Conservation (phyloP, 352 stramenopile genomes). For the Phytophthora fragariaefolia region DNA sequence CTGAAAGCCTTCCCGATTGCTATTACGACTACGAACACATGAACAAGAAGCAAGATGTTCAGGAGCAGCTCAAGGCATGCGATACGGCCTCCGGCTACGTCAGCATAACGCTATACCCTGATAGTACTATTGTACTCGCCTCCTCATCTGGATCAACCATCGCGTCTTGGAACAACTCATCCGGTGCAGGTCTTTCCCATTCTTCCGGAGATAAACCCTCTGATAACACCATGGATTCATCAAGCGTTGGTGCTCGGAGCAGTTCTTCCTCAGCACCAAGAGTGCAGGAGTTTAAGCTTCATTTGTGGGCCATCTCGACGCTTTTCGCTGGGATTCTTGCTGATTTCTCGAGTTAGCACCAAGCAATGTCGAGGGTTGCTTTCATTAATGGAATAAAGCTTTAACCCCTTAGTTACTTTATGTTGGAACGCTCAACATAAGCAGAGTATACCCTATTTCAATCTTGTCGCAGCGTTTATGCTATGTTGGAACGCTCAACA, state of each 20-base stretch:
- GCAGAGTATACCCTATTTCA: no score
- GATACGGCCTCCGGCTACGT: constrained; percentile 1
- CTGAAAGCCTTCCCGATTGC: constrained; percentile 36
- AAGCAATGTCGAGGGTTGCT: no score
- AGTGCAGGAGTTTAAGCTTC: neutral
- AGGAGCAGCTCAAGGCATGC: constrained; percentile 20
- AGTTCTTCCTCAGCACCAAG: constrained; percentile 2
- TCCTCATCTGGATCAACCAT: constrained; percentile 2
- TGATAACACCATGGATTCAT: constrained; percentile 4
- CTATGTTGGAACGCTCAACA: no score
- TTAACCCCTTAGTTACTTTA: no score
- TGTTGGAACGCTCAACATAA: no score
- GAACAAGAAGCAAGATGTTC: constrained; percentile 44
- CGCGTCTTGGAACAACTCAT: neutral
- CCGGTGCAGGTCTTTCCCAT: neutral
- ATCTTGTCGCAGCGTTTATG: no score
- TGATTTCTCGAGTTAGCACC: neutral
- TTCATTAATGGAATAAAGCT: no score
- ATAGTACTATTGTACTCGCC: neutral
- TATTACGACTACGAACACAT: constrained; percentile 38
- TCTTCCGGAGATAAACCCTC: constrained; percentile 4
- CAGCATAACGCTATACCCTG: constrained; percentile 3
- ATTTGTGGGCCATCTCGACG: neutral
- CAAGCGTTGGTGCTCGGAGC: constrained; percentile 4
- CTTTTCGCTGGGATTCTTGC: neutral